phyloP scores from a whole-genome alignment of 1,284 basidiomycete species.

The Cutaneotrichosporon cutaneum region DNA sequence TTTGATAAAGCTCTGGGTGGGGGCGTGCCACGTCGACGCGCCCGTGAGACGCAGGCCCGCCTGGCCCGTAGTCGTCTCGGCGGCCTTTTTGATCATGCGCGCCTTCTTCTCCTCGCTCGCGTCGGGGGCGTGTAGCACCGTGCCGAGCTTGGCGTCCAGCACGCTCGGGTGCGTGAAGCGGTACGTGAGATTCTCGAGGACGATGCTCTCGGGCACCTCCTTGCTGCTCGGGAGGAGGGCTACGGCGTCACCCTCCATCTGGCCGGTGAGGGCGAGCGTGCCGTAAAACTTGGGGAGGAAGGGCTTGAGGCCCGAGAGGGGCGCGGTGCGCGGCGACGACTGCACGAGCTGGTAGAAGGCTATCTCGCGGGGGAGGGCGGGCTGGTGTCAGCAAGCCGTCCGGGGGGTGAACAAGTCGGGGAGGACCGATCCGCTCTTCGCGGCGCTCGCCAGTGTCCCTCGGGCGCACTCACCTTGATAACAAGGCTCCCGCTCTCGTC shows the following conservation, averaged over 20 bases:
- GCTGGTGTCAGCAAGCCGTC: constrained; percentile 51
- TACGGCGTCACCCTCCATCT: constrained; percentile 1
- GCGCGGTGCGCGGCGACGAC: constrained; percentile 33
- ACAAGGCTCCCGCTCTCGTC: constrained; percentile 74
- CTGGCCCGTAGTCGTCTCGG: constrained; percentile 67
- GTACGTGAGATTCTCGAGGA: constrained; percentile 78
- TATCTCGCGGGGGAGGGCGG: constrained; percentile 68
- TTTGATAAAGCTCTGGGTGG: constrained; percentile 58
- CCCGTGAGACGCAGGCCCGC: constrained; percentile 82
- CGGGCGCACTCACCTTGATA: constrained; percentile 70
- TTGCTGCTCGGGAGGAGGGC: background rate
- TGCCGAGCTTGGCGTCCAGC: constrained; percentile 89
- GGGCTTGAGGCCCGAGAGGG: constrained; percentile 46
- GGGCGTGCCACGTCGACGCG: constrained; percentile 77
- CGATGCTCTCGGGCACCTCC: constrained; percentile 62
- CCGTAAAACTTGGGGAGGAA: constrained; percentile 75
- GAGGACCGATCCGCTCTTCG: too few relatives aligned
- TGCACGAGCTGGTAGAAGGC: constrained; percentile 73
- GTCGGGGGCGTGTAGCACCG: constrained; percentile 63
- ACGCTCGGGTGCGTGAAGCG: constrained; percentile 77
- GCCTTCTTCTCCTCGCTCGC: constrained; percentile 72
- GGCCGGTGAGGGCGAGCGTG: constrained; percentile 59
- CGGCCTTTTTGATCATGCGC: constrained; percentile 72
- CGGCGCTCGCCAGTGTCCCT: too few relatives aligned
- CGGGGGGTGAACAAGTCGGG: too few relatives aligned